Evolutionary conservation across 306 rosid species (phyloP), one percentile per base, ranked within the genome.

Genomic region (Gillenia trifoliata): DNA sequence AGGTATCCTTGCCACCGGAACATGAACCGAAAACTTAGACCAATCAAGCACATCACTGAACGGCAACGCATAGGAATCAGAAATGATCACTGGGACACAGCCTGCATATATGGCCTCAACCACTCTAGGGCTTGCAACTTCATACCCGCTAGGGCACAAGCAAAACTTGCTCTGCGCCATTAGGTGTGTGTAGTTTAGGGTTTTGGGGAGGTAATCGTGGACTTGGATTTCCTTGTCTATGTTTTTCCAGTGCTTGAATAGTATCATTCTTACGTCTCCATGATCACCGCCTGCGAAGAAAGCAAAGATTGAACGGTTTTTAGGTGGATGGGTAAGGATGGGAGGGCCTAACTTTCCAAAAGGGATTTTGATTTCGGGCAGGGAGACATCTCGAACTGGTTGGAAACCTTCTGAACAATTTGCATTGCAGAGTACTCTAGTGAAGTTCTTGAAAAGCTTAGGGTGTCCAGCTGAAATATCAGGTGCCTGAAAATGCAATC

Each of bases 51-150:
- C 89, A 59, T 87, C 91, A 3, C 84, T 84, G 4, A 84, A 87
- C 0, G 91, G 88, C 26, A 82, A 74, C 62, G 77, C 86, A 26
- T 79, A 83, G 4, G 23, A n/a, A 33, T 85, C 82, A 1, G 87
- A 82, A 16, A 84, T 70, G 23, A 87, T 45, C 34, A 87, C 87
- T 0, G 85, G 91, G 10, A 87, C 85, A 63, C 90, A 84, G 1
- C 82, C 82, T 3, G 74, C 62, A 29, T 77, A 57, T 22, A 85
- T 67, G 5, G 88, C 26, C 62, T 83, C 89, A 0, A 85, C 85
- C 13, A 86, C 69, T 70, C 90, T 83, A 3, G 90, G 90, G 82
- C 86, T 86, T 13, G 90, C 90, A 50, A 84, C 87, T 68, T 88
- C 89, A 4, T 71, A 80, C 28, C 86, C 87, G 23, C 91, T 87